Evolutionary conservation across 2,329 filamentous ascomycete species (phyloP), one percentile per base, ranked within the genome.

Genomic region (Epichloe sibirici): DNA sequence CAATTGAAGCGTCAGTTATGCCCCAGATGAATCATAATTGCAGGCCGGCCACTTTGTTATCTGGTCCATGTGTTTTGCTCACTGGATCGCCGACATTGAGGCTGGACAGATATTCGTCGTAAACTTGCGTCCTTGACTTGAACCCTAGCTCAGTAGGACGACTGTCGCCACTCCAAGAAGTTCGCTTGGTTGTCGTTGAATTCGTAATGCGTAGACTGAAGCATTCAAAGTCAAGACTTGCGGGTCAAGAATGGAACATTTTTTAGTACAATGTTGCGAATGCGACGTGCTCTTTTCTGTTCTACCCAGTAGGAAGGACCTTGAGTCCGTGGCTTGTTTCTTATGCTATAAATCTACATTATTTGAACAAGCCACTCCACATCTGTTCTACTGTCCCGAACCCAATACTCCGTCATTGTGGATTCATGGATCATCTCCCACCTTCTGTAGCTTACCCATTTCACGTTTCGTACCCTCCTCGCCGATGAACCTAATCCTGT

Each of bases 401-500:
- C n/a, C 13, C 11, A 42, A 44, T 44, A 13, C 11, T 44, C 21
- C 21, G 4, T 47, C 21, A 21, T 37, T 17, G 5, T 48, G 23
- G 21, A 1, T 42, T 66, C 72, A 83, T 66, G 84, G 78, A 51
- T 82, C 81, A 31, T 94, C 86, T 13, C 84, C 88, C 65, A 96
- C 81, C 81, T 97, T 97, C 77, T 97, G 89, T 59, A 98, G 73
- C 75, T 94, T 95, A 59, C 90, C 91, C 81, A 90, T 88, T 53
- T 93, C 87, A 55, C 90, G 79, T 79, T 94, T 95, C 75, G 95
- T 85, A 13, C 93, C 91, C 15, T 82, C 80, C 69, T 97, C 91
- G 34, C 93, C 93, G 63, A 97, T 83, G 52, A 97, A 74, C 60
- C 82, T 77, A 58, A 93, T 70, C 49, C 88, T 77, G 69, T 93